Base-by-base conservation (phyloP, 2,329 filamentous ascomycete species). In the Penicillium rolfsii region DNA sequence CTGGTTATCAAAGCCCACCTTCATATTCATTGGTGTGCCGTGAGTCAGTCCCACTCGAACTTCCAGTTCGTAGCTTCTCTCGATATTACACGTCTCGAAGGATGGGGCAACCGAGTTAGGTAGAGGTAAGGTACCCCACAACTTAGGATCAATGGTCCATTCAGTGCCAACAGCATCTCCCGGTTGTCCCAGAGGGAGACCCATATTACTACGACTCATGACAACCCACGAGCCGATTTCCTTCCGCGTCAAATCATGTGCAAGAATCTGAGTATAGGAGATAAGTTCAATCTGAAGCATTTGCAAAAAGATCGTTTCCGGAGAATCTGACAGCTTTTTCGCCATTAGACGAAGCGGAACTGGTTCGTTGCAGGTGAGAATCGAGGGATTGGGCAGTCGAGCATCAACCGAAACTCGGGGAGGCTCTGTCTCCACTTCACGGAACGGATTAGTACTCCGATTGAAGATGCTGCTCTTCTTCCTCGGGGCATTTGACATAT, bases 21-120 rank as follows among this genome's bases (percentile, higher is more conserved):
- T 81, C 62, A 79, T 76, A 45, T 78, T 77, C 53, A 80, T 80
- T 54, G 84, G 82, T 33, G 84, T 84, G 6, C 90, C 90, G 82
- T 91, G 93, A 59, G 87, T 87, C 40, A 97, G 76, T 1, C 92
- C 92, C 7, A 97, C 80, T 61, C 88, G 87, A 43, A 97, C 80
- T 76, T 97, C 92, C 40, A 99, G 79, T 73, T 93, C 89, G 75
- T 99, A 98, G 55, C 81, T 84, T 30, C 94, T 86, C 55, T 85
- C 84, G 52, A 98, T 85, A 75, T 98, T 98, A 78, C 95, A 99
- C 1, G 93, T 91, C 52, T 87, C 83, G 73, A 99, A 99, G 0
- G 88, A 89, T 0, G 95, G 95, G 9, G 92, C 89, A 11, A 99
- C 87, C 0, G 91, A 94, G 73, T 91, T 95, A 2, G 94, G 95